Evolutionary conservation across 148 eudicot genomes (phyloP).

Genomic region (Camellia japonica): DNA sequence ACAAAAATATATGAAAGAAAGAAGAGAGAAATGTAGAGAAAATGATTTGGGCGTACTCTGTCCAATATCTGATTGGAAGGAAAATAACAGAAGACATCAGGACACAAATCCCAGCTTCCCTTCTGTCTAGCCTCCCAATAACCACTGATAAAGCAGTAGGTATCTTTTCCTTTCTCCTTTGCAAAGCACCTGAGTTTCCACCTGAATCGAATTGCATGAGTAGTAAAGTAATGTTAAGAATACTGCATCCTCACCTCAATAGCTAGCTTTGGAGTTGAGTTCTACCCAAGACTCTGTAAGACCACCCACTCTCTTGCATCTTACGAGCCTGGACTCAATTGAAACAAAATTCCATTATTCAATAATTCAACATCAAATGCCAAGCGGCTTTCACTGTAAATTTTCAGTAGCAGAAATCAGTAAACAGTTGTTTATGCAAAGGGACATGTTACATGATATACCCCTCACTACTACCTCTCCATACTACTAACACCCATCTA

Average conservation of each 20-base stretch:
- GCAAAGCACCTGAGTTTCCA: slow-evolving; percentile 92
- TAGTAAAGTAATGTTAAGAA: too few relatives aligned
- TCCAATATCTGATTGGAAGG: slow-evolving; percentile 59
- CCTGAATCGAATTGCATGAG: too few relatives aligned
- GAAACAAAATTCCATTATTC: not conserved
- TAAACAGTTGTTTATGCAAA: too few relatives aligned
- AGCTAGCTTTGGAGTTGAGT: too few relatives aligned
- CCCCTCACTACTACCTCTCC: too few relatives aligned
- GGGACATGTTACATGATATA: too few relatives aligned
- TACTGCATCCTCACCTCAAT: too few relatives aligned
- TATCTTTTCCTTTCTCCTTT: slow-evolving; percentile 57
- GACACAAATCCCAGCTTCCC: slow-evolving; percentile 74
- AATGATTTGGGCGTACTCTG: slow-evolving; percentile 18
- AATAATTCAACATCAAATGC: too few relatives aligned
- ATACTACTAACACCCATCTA: too few relatives aligned
- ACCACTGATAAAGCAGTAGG: slow-evolving; percentile 64
- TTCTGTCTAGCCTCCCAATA: slow-evolving; percentile 91
- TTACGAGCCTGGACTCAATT: slow-evolving; percentile 59
- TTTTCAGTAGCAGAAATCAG: too few relatives aligned
- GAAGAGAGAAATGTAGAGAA: not conserved
- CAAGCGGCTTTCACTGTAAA: too few relatives aligned
- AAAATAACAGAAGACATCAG: slow-evolving; percentile 82
- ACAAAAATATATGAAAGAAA: not conserved
- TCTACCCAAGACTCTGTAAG: too few relatives aligned
- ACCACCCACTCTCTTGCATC: slow-evolving; percentile 84